Evolutionary conservation across 2,329 filamentous ascomycete genomes (phyloP), one percentile per base, ranked within the genome.

Genomic region (Periconia digitata): DNA sequence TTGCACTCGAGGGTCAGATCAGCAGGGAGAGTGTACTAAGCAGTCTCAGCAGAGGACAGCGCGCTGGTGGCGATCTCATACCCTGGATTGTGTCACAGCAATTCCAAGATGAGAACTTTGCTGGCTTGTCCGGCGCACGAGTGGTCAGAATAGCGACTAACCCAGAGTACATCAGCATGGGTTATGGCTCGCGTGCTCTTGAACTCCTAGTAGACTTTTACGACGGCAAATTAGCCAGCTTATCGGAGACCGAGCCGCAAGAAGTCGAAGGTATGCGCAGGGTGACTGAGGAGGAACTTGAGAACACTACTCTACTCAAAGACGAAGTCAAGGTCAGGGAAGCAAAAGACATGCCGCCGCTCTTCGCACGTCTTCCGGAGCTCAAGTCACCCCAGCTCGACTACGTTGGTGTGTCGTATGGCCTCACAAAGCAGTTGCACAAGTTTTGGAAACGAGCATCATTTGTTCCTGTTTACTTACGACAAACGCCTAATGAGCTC

Each of bases 61-160:
- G 94, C 59, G 90, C 92, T 1, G 85, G 89, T 34, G 94, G 94
- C 62, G 94, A 99, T 71, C 76, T 99, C 45, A 99, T 99, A 48
- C 94, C 94, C 1, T 99, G 94, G 94, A 82, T 97, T 24, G 89
- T 99, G 54, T 95, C 90, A 69, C 92, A 97, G 69, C 94, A 99
- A 69, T 99, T 96, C 76, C 94, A 97, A 67, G 94, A 99, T 62
- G 90, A 95, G 57, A 91, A 96, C 57, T 99, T 99, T 68, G 94
- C 92, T 12, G 86, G 89, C 35, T 80, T 99, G 1, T 97, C 92
- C 13, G 95, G 94, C 47, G 94, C 92, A 27, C 85, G 94, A 52
- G 77, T 99, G 40, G 92, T 99, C 15, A 85, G 94, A 41, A 97
- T 99, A 63, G 94, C 95, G 17, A 96, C 94, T 0, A 95, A 96